Evolutionary conservation across 2,329 filamentous ascomycete species (phyloP).

Genomic region (Clarireedia homoeocarpa): DNA sequence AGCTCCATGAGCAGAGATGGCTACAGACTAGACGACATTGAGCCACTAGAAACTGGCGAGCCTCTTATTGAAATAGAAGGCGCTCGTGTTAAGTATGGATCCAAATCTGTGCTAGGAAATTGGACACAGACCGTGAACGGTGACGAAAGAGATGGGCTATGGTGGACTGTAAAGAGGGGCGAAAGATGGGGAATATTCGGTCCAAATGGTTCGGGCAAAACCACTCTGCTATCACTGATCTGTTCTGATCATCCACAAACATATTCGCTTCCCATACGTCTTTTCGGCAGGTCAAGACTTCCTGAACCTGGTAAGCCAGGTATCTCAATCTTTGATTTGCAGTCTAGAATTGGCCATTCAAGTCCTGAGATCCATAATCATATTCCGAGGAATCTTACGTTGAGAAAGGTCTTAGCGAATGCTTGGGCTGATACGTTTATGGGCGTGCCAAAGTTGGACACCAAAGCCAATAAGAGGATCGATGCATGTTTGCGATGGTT

Average conservation of each 20-base stretch:
- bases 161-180: constrained; percentile 76
- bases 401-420: constrained; percentile 70
- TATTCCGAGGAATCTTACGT: constrained; percentile 70
- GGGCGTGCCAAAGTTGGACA: constrained; percentile 56
- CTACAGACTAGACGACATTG: constrained; percentile 15
- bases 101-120: constrained; percentile 69
- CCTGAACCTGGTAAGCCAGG: constrained; percentile 60
- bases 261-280: constrained; percentile 77
- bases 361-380: constrained; percentile 91
- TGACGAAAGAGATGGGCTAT: constrained; percentile 48
- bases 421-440: constrained; percentile 88
- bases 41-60: constrained; percentile 44
- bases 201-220: constrained; percentile 92
- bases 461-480: constrained; percentile 49
- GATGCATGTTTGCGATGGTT: constrained; percentile 71
- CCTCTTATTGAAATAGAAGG: constrained; percentile 80
- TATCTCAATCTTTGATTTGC: constrained; percentile 88
- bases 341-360: constrained; percentile 82
- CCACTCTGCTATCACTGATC: constrained; percentile 83
- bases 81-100: constrained; percentile 72
- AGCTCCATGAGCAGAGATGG: constrained; percentile 19
- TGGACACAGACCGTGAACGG: constrained; percentile 58
- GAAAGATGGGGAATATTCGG: constrained; percentile 91
- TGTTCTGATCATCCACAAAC: constrained; percentile 94
- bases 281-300: constrained; percentile 77